phyloP scores from a whole-genome alignment of 2,329 filamentous ascomycete species.

The Fusarium haematococcum region DNA sequence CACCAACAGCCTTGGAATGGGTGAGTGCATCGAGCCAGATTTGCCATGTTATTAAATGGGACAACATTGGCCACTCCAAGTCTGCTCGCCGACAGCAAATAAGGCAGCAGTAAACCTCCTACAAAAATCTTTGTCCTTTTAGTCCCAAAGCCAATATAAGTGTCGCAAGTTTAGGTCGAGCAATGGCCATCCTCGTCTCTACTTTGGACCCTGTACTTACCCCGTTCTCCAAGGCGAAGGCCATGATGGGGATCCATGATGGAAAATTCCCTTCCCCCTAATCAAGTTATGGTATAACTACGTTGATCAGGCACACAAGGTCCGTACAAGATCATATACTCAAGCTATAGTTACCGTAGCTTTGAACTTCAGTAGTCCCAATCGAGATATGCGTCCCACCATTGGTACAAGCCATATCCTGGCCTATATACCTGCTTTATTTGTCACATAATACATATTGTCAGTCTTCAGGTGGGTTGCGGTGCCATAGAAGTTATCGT shows the following conservation, averaged over 20 bases:
- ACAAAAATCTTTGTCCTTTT: slow-evolving; percentile 15
- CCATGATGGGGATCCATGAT: background rate
- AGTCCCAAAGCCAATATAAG: slow-evolving; percentile 31
- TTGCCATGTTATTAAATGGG: background rate
- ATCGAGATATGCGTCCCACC: background rate
- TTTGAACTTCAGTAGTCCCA: background rate
- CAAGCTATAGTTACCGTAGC: background rate
- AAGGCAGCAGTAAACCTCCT: background rate
- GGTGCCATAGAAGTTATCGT: background rate
- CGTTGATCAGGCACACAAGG: no score
- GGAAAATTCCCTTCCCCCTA: background rate
- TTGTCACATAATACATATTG: background rate
- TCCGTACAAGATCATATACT: no score
- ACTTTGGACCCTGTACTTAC: background rate
- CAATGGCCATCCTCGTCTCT: background rate
- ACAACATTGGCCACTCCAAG: background rate
- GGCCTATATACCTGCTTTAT: slow-evolving; percentile 14
- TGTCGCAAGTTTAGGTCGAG: slow-evolving; percentile 6
- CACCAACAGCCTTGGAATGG: background rate
- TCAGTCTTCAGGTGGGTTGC: background rate
- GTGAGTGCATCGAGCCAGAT: background rate
- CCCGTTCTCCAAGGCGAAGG: slow-evolving; percentile 23
- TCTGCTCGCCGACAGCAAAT: background rate
- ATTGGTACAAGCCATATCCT: background rate
- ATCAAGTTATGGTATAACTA: background rate